Conservation (phyloP, 495 filamentous ascomycete species). For the Aspergillus nidulans region DNA sequence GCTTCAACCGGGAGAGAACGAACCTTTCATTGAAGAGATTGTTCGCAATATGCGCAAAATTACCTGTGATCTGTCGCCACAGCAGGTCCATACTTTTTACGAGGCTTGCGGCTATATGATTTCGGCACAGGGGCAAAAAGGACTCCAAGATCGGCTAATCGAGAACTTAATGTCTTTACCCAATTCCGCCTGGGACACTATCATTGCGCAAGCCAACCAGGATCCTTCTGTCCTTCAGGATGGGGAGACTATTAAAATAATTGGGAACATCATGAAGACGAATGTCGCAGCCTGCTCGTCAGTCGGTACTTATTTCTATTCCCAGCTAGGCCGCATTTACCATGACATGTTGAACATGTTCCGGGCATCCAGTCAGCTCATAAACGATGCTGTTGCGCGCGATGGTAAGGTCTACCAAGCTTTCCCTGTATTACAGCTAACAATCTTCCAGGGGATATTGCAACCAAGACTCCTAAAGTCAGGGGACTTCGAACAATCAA, state of each 20-base stretch:
- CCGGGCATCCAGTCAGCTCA: constrained; percentile 87
- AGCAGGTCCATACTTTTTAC: constrained; percentile 98
- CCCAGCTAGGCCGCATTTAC: constrained; percentile 97
- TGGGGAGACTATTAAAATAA: constrained; percentile 90
- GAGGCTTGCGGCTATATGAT: constrained; percentile 99
- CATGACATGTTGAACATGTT: constrained; percentile 99
- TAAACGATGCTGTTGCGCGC: constrained; percentile 81
- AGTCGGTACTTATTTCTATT: constrained; percentile 94
- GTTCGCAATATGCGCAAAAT: constrained; percentile 92
- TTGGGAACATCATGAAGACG: constrained; percentile 99
- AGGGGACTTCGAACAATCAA: constrained; percentile 95
- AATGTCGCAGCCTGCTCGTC: constrained; percentile 96
- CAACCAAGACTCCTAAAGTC: constrained; percentile 96
- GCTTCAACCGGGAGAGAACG: constrained; percentile 85
- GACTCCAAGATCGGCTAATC: constrained; percentile 84
- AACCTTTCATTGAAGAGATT: constrained; percentile 98
- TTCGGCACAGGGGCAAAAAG: constrained; percentile 89
- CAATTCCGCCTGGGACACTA: constrained; percentile 91
- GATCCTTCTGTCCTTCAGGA: constrained; percentile 82
- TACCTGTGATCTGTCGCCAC: constrained; percentile 87
- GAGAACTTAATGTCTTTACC: constrained; percentile 89
- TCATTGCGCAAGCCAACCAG: constrained; percentile 78
- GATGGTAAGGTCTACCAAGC: constrained; percentile 58
- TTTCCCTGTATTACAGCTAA: neutral
- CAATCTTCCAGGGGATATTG: constrained; percentile 63